Conservation (phyloP, 495 filamentous ascomycete species). For the Cenococcum geophilum region DNA sequence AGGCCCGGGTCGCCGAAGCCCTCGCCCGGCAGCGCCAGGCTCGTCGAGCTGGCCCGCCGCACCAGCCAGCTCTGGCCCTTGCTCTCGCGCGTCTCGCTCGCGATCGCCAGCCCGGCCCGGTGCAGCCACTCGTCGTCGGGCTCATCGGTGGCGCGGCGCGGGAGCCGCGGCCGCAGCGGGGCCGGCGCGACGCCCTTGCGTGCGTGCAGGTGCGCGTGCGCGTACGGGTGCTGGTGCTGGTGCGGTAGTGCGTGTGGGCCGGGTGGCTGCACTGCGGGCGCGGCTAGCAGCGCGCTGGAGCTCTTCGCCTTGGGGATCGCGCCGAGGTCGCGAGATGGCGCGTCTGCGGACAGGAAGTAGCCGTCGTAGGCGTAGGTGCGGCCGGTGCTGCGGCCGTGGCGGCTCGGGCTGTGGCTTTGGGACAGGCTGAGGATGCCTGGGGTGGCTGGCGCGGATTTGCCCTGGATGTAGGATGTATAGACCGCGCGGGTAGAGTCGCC, state of each 20-base stretch:
- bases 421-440: slow-evolving; percentile 40
- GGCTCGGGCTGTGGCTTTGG: slow-evolving; percentile 31
- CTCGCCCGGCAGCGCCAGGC: slow-evolving; percentile 25
- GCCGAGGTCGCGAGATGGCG: slow-evolving; percentile 13
- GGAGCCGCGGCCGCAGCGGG: slow-evolving; percentile 5
- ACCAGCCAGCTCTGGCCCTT: slow-evolving; percentile 41
- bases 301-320: slow-evolving; percentile 37
- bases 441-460: slow-evolving; percentile 37
- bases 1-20: slow-evolving; percentile 29
- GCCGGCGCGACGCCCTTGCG: slow-evolving; percentile 15
- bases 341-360: slow-evolving; percentile 23
- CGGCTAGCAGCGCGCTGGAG: slow-evolving; percentile 29
- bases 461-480: slow-evolving; percentile 38
- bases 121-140: slow-evolving; percentile 38
- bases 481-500: slow-evolving; percentile 7
- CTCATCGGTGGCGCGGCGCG: slow-evolving; percentile 24
- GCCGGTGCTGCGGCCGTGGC: background rate
- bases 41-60: slow-evolving; percentile 34
- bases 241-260: slow-evolving; percentile 2
- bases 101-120: slow-evolving; percentile 36
- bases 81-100: slow-evolving; percentile 33
- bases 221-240: background rate
- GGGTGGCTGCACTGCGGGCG: slow-evolving; percentile 3
- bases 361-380: slow-evolving; percentile 27
- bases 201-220: slow-evolving; percentile 5